A percentile compares a stretch with the other conserved stretches of the same genome.
Evolutionary conservation across 495 filamentous ascomycete species (phyloP).

Genomic region (Letharia columbiana): DNA sequence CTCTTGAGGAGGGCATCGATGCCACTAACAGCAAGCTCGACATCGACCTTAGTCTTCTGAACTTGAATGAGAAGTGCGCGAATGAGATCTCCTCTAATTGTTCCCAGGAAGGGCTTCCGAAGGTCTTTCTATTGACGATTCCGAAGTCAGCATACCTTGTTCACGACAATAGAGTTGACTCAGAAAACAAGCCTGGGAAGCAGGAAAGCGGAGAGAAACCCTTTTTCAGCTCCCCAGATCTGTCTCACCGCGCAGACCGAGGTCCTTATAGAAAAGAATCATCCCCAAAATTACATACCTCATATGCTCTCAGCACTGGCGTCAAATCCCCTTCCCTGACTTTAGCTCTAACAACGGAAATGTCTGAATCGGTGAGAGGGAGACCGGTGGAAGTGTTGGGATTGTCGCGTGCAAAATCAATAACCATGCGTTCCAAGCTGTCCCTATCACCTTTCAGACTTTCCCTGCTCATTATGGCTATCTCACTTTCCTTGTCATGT

Average conservation of each 20-base stretch:
- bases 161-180: not conserved
- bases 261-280: not conserved
- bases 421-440: conserved; percentile 92
- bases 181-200: not conserved
- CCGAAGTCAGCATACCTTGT: not conserved
- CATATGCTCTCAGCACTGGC: conserved; percentile 81
- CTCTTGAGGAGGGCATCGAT: conserved; percentile 90
- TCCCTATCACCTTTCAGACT: conserved; percentile 81
- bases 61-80: conserved; percentile 89
- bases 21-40: conserved; percentile 89
- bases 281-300: conserved; percentile 28
- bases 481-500: conserved; percentile 81
- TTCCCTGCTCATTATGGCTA: conserved; percentile 88
- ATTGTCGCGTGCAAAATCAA: conserved; percentile 83
- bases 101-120: conserved; percentile 65
- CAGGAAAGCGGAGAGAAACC: not conserved
- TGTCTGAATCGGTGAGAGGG: conserved; percentile 46
- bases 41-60: conserved; percentile 97
- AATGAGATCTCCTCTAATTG: conserved; percentile 75
- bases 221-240: not conserved
- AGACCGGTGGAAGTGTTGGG: conserved; percentile 42
- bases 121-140: conserved; percentile 48
- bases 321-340: conserved; percentile 90
- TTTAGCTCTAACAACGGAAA: conserved; percentile 60
- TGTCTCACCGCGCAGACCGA: not conserved